Percentiles rank a stretch among this genome's conserved stretches.
Conservation (phyloP, 768 basidiomycete species). For the Calvatia gigantea region DNA sequence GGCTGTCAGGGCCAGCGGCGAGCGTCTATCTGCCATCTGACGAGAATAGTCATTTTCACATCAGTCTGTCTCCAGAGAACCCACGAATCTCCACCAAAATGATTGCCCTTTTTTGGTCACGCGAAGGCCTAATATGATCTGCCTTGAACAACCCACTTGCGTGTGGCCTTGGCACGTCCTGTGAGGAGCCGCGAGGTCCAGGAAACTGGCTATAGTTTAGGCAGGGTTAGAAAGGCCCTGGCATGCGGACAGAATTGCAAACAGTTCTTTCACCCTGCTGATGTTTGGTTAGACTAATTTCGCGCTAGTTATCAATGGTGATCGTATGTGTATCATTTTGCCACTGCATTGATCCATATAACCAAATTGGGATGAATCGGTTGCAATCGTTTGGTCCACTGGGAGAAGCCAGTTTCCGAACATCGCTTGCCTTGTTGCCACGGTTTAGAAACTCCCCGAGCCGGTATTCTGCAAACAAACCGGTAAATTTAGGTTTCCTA, state of each 20-base stretch:
- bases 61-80: neutral
- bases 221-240: no score
- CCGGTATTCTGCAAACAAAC: slow-evolving; percentile 1
- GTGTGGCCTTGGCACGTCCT: no score
- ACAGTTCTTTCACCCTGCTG: neutral
- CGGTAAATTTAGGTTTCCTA: neutral
- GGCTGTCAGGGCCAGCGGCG: neutral
- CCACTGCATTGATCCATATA: neutral
- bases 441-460: neutral
- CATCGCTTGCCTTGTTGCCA: neutral
- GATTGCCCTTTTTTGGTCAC: no score
- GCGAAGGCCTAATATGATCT: no score
- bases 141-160: no score
- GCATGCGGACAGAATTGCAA: no score
- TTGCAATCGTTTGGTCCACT: neutral
- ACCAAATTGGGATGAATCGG: neutral
- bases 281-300: neutral
- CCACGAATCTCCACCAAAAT: neutral
- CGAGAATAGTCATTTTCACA: neutral
- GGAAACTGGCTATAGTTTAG: no score
- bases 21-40: slow-evolving; percentile 6
- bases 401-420: neutral
- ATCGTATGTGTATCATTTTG: neutral
- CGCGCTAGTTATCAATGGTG: neutral
- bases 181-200: no score